Evolutionary conservation across 768 basidiomycete species (phyloP), one percentile per base, ranked within the genome.

Genomic region (Dioszegia crocea): DNA sequence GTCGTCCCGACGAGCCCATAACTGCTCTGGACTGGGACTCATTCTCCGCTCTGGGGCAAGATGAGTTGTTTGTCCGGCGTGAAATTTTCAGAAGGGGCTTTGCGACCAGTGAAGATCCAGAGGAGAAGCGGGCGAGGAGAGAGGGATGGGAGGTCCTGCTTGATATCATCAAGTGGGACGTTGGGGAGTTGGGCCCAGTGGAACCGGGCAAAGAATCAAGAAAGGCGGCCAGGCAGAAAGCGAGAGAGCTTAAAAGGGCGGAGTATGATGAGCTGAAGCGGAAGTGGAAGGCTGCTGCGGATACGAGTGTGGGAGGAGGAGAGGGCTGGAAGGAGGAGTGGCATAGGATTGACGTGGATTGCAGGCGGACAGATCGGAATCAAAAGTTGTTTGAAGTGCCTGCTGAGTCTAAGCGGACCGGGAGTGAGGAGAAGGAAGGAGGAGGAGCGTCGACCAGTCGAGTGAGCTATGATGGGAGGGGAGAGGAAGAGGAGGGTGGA

Each of bases 301-400:
- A 91, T 88, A 73, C 86, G 86, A 48, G 31, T 16, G 24, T 30
- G 58, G 47, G n/a, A 29, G 47, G 41, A 6, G 57, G 82, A 84
- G 59, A 69, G 16, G 88, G 89, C 69, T 83, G 89, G 51, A 75
- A 89, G 30, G 94, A 99, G 78, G 89, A 90, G 68, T 67, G 79
- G 75, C 76, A 75, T 63, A 52, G 62, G 40, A 75, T 74, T 57
- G 76, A 77, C 52, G 76, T 77, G 57, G 96, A 98, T 73, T 98
- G 96, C 69, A 86, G 93, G 58, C 84, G 96, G 26, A 99, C 96
- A 21, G 96, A 99, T 76, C 83, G 96, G 36, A 87, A 83, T n/a
- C 94, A 98, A 66, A 86, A 89, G 4, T 81, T 97, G 55, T 98
- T 96, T 69, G 83, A 86, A 2, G 75, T 76, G 11, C 73, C 76